phyloP scores from a whole-genome alignment of 2,329 filamentous ascomycete genomes.

The Epichloe gansuensis region DNA sequence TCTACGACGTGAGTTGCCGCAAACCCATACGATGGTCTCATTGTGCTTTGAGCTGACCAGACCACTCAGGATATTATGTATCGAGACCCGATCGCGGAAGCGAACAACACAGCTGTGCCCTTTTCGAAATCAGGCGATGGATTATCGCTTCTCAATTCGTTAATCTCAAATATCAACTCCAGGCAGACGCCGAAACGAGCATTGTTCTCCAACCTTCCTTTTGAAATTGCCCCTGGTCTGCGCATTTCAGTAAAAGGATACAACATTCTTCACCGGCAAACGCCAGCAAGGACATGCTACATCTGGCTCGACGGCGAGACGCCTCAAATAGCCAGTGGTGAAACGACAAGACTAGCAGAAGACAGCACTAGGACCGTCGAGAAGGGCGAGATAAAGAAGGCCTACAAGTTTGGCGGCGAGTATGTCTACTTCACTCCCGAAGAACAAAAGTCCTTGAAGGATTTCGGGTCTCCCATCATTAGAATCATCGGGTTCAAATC shows the following conservation, averaged over 20 bases:
- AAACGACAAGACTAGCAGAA: conserved; percentile 63
- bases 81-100: conserved; percentile 58
- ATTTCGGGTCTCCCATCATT: conserved; percentile 73
- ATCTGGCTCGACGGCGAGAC: conserved; percentile 81
- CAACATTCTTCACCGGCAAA: conserved; percentile 74
- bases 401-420: conserved; percentile 91
- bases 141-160: conserved; percentile 62
- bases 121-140: conserved; percentile 60
- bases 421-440: conserved; percentile 76
- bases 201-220: conserved; percentile 72
- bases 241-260: conserved; percentile 89
- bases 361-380: conserved; percentile 67
- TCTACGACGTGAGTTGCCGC: conserved; percentile 62
- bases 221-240: conserved; percentile 76
- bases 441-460: conserved; percentile 62
- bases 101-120: conserved; percentile 39
- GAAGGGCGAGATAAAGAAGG: conserved; percentile 72
- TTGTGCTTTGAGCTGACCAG: neutral
- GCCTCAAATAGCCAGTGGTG: conserved; percentile 63
- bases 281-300: conserved; percentile 69
- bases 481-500: conserved; percentile 92
- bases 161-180: conserved; percentile 81
- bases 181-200: conserved; percentile 77
- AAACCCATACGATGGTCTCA: neutral
- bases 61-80: conserved; percentile 71